Evolutionary conservation across 108 stramenopile genomes (phyloP).

Genomic region (Cyclostephanos invisitatus): DNA sequence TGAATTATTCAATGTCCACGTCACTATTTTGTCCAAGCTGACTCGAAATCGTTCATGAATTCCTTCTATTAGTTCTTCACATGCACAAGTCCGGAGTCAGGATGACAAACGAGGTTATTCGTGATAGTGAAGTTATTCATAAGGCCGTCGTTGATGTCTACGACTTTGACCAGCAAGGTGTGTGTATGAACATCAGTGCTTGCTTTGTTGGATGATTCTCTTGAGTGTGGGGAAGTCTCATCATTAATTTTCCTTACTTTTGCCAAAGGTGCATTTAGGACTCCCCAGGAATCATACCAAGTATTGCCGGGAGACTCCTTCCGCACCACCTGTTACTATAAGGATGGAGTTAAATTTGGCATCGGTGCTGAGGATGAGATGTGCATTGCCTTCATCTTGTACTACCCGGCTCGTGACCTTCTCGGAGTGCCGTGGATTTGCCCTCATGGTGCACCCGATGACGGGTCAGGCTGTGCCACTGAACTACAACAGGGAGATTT

Average conservation of each 20-base stretch:
- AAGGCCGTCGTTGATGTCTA: slow-evolving; percentile 42
- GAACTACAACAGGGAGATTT: slow-evolving; percentile 13
- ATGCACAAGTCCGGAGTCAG: slow-evolving; percentile 56
- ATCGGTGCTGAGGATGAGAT: slow-evolving; percentile 56
- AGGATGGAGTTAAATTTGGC: slow-evolving; percentile 41
- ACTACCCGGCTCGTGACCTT: slow-evolving; percentile 40
- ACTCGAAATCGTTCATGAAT: neutral
- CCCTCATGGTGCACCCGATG: neutral
- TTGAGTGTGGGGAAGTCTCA: neutral
- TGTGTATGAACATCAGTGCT: neutral
- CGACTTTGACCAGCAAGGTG: slow-evolving; percentile 59
- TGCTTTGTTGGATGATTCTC: neutral
- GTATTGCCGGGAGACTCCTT: slow-evolving; percentile 57
- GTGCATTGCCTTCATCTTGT: slow-evolving; percentile 61
- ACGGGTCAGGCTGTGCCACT: slow-evolving; percentile 2
- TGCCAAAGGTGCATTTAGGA: slow-evolving; percentile 8
- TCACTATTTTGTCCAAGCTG: neutral
- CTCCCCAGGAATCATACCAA: slow-evolving; percentile 44
- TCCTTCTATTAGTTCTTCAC: slow-evolving; percentile 33
- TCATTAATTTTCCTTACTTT: neutral
- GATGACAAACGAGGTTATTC: slow-evolving; percentile 51
- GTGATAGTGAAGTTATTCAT: slow-evolving; percentile 52
- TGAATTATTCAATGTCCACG: no score
- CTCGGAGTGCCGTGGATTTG: slow-evolving; percentile 9
- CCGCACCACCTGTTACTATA: slow-evolving; percentile 55